Percentiles rank a stretch among this genome's conserved stretches.
phyloP scores from a whole-genome alignment of 2,329 filamentous ascomycete genomes.

The Neonectria faginata region DNA sequence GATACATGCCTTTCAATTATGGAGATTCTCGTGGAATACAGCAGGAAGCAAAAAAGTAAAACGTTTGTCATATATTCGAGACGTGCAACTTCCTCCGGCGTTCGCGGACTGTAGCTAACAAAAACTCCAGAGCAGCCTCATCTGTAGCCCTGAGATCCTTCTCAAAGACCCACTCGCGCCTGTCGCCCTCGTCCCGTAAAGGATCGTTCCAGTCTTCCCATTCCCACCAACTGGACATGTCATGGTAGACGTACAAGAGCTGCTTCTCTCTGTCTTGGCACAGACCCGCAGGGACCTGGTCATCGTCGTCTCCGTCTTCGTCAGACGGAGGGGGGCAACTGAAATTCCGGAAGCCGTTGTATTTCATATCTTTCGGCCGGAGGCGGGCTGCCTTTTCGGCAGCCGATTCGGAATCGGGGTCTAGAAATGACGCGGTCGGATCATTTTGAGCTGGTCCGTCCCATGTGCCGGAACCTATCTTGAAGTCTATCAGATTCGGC shows the following conservation, averaged over 20 bases:
- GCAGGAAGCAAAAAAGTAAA: too few relatives aligned
- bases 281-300: not conserved
- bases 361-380: not conserved
- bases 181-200: not conserved
- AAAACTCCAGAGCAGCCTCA: conserved; percentile 1
- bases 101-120: not conserved
- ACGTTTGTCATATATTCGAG: not conserved
- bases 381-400: not conserved
- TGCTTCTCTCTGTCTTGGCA: not conserved
- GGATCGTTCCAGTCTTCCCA: not conserved
- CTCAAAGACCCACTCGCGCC: not conserved
- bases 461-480: conserved; percentile 11
- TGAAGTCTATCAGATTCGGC: not conserved
- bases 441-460: not conserved
- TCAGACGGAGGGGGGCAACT: not conserved
- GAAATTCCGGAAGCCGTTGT: not conserved
- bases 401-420: too few relatives aligned
- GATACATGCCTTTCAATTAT: not conserved
- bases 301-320: not conserved
- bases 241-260: not conserved
- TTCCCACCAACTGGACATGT: not conserved
- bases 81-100: not conserved
- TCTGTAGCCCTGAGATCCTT: not conserved
- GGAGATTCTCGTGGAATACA: not conserved
- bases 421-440: not conserved